A percentile compares a stretch with the other conserved stretches of the same genome.
Evolutionary conservation across 2,329 filamentous ascomycete genomes (phyloP).

Genomic region (Gnomoniopsis sp.): DNA sequence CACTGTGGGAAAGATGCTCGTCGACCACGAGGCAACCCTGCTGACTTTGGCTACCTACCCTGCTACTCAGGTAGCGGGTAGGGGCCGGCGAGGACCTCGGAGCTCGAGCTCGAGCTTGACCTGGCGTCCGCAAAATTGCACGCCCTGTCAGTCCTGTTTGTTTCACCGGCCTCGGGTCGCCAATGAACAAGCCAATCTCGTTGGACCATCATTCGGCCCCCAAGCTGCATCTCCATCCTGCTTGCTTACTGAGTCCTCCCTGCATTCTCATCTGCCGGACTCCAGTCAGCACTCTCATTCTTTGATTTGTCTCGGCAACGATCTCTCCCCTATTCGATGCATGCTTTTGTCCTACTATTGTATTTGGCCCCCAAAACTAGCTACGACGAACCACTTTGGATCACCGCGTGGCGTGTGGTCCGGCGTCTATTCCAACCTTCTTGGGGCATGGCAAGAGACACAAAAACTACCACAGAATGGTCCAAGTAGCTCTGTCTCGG

Average conservation of each 20-base stretch:
- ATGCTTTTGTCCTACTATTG: neutral
- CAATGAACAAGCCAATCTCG: neutral
- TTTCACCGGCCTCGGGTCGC: neutral
- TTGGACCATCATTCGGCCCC: slow-evolving; percentile 10
- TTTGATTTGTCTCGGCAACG: neutral
- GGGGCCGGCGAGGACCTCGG: too few relatives aligned
- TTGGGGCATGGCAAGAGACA: neutral
- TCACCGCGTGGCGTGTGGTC: neutral
- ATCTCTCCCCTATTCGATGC: slow-evolving; percentile 6
- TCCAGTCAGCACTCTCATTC: slow-evolving; percentile 14
- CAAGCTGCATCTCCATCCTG: slow-evolving; percentile 3
- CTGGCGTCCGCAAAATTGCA: neutral
- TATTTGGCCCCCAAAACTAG: neutral
- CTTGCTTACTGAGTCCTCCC: neutral
- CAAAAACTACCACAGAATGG: neutral
- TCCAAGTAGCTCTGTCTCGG: neutral
- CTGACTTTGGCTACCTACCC: neutral
- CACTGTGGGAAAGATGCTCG: neutral
- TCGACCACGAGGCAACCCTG: slow-evolving; percentile 12
- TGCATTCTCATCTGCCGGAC: slow-evolving; percentile 5
- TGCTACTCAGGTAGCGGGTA: too few relatives aligned
- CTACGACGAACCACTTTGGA: neutral
- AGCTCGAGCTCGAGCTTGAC: neutral
- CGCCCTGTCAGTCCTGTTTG: neutral
- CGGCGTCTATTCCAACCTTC: neutral